These are phyloP conservation scores for Monosporascus sp. DNA, from an alignment of 2,329 filamentous ascomycete genomes.

Conservation along the genomic window DNA sequence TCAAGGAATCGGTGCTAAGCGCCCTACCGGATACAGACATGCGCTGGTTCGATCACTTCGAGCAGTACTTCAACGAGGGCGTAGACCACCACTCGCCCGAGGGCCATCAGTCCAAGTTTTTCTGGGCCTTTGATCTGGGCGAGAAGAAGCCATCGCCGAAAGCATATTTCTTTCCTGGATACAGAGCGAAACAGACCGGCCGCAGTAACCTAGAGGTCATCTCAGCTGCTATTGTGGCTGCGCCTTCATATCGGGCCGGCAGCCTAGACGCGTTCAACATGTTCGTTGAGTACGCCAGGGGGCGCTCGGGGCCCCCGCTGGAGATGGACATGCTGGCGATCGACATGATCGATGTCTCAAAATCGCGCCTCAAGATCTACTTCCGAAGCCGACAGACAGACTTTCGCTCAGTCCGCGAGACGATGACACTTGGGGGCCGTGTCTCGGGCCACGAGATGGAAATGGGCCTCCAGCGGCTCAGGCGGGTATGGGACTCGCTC, in stretches of 20 bases:
- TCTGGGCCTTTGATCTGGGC: conserved; percentile 23
- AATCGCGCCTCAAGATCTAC: conserved; percentile 33
- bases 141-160: conserved; percentile 12
- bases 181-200: conserved; percentile 6
- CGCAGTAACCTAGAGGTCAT: conserved; percentile 11
- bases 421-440: conserved; percentile 18
- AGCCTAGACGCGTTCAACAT: conserved; percentile 7
- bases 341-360: conserved; percentile 21
- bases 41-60: conserved; percentile 13
- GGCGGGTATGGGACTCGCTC: conserved; percentile 13
- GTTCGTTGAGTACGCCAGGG: conserved; percentile 4
- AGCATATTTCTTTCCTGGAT: conserved; percentile 22
- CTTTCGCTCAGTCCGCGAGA: conserved; percentile 23
- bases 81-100: conserved; percentile 1
- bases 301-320: not conserved
- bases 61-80: conserved; percentile 4
- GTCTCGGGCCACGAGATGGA: conserved; percentile 4
- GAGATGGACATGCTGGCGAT: conserved; percentile 26
- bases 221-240: conserved; percentile 12
- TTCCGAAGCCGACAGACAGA: conserved; percentile 24
- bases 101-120: conserved; percentile 14
- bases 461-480: conserved; percentile 11
- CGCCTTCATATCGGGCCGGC: conserved; percentile 3
- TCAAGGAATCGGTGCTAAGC: conserved; percentile 2
- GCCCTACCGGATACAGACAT: conserved; percentile 11